Evolutionary conservation across 164 flowering plant species (phyloP), one percentile per base, ranked within the genome.

Genomic region (Amborella trichopoda): DNA sequence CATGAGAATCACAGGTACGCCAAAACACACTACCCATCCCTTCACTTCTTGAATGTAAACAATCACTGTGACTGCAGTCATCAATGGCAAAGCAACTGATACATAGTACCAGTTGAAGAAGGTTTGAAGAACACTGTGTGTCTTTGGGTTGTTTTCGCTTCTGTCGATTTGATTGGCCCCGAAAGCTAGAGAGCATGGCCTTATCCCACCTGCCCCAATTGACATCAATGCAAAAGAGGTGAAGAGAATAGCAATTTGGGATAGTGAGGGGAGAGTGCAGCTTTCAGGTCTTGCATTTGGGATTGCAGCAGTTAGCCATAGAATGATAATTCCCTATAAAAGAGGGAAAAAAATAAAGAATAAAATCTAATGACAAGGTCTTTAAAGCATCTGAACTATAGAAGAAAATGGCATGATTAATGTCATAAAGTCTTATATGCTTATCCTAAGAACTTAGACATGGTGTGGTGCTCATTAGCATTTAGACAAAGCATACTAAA

Each of bases 61-160:
- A n/a, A 72, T 23, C 17, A 20, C 71, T 0, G 64, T 61, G 40
- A n/a, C 14, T 17, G 68, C 54, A 0, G 61, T 27, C 0, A 61
- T 40, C 6, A 8, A 4, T 11, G 57, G 36, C 0, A 46, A 8
- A 17, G 69, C 71, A 5, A 61, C 10, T 2, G 59, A 44, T 41
- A 75, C 25, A 41, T 73, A 64, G 26, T 36, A 77, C 81, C 78
- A 75, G 25, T 73, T 75, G 61, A 80, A 77, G 76, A 71, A 77
- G 11, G 5, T 49, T 76, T 67, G 62, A 21, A 73, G 17, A 2
- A 59, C 26, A 32, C 59, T 55, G 6, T 38, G 48, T 19, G 65
- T 63, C 1, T 60, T 59, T 1, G 28, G 57, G 30, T 56, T 71
- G 18, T 72, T 52, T 12, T 57, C 37, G 4, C 59, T 11, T 18